A percentile compares a stretch with the other conserved stretches of the same genome.
These are phyloP conservation scores for Xerocomellus dryophilus DNA, from an alignment of 768 basidiomycete species.

Conservation along the genomic window DNA sequence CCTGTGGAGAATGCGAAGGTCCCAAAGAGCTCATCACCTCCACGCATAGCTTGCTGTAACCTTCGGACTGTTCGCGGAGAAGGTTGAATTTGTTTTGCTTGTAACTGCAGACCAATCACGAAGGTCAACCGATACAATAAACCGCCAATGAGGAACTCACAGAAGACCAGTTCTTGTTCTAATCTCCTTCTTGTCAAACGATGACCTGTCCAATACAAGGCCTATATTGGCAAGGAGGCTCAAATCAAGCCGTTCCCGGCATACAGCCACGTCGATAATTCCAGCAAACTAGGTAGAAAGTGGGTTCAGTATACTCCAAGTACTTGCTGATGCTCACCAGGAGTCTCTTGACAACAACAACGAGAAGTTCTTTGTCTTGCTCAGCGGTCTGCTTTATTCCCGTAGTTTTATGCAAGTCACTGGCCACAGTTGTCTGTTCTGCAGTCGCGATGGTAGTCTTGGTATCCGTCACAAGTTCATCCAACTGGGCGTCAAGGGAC, in stretches of 20 bases:
- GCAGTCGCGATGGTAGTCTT: constrained; percentile 39
- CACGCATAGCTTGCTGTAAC: constrained; percentile 88
- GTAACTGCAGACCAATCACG: constrained; percentile 54
- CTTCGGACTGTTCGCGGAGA: constrained; percentile 94
- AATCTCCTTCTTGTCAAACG: constrained; percentile 77
- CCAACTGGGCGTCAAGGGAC: constrained; percentile 74
- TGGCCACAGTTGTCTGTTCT: constrained; percentile 23
- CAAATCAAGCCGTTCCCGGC: constrained; percentile 74
- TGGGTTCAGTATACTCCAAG: background rate
- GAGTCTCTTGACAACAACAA: constrained; percentile 56
- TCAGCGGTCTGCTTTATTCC: constrained; percentile 54
- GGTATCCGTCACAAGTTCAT: constrained; percentile 62
- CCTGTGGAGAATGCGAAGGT: constrained; percentile 64
- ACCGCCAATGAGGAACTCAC: constrained; percentile 43
- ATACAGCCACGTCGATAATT: constrained; percentile 57
- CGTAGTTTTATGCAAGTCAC: constrained; percentile 33
- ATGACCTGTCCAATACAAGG: constrained; percentile 62
- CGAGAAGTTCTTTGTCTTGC: constrained; percentile 60
- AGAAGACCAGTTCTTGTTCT: constrained; percentile 77
- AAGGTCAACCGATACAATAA: background rate
- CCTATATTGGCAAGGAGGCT: constrained; percentile 59
- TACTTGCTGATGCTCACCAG: constrained; percentile 40
- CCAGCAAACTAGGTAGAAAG: constrained; percentile 45
- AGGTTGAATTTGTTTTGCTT: constrained; percentile 99
- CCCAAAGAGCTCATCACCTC: constrained; percentile 80